These are phyloP conservation scores for Conticribra guillardii DNA, from an alignment of 108 stramenopile species.

Conservation along the genomic window DNA sequence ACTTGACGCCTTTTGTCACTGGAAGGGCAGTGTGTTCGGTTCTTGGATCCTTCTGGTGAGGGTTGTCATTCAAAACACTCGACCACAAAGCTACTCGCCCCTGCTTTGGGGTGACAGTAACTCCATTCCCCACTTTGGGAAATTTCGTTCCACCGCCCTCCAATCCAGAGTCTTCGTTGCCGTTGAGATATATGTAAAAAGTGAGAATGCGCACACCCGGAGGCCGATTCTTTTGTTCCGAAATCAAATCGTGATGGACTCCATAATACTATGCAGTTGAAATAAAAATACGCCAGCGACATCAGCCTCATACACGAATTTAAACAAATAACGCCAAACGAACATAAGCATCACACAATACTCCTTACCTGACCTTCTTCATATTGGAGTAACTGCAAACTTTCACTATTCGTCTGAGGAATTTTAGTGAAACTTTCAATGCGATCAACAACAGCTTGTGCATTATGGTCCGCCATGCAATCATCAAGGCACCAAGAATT, in stretches of 20 bases:
- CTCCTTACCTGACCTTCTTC: constrained; percentile 47
- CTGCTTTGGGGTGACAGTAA: constrained; percentile 46
- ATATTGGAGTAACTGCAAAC: constrained; percentile 80
- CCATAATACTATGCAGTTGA: constrained; percentile 55
- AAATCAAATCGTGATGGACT: constrained; percentile 67
- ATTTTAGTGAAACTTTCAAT: constrained; percentile 62
- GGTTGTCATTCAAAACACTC: constrained; percentile 44
- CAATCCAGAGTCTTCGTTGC: constrained; percentile 59
- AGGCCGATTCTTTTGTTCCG: constrained; percentile 43
- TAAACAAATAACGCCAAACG: too few relatives aligned
- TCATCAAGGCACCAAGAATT: constrained; percentile 81
- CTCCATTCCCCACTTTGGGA: constrained; percentile 23
- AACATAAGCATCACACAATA: too few relatives aligned
- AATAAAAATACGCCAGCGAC: too few relatives aligned
- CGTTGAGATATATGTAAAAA: constrained; percentile 68
- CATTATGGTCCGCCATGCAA: constrained; percentile 60
- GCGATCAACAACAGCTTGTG: constrained; percentile 47
- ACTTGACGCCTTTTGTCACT: constrained; percentile 60
- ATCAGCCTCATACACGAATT: too few relatives aligned
- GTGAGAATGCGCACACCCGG: constrained; percentile 67
- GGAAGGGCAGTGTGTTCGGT: constrained; percentile 62
- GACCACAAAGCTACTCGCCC: constrained; percentile 63
- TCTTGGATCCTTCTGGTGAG: constrained; percentile 40
- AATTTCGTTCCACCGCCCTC: constrained; percentile 68
- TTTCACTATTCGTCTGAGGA: constrained; percentile 68